phyloP scores from a whole-genome alignment of 2,329 filamentous ascomycete species.

The Exophiala calicioides region DNA sequence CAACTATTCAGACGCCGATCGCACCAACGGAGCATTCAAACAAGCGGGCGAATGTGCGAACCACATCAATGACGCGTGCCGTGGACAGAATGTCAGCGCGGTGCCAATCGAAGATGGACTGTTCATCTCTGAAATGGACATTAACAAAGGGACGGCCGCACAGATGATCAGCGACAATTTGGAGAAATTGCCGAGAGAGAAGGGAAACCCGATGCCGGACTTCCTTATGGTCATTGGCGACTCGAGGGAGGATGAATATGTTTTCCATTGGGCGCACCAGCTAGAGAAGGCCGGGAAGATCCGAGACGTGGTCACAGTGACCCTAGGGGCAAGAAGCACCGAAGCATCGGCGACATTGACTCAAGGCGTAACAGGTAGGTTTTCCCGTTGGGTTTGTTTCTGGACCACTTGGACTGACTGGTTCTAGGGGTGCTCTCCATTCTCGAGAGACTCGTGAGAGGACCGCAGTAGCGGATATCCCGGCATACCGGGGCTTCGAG shows the following conservation, averaged over 20 bases:
- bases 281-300: constrained; percentile 62
- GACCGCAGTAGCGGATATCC: not conserved
- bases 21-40: constrained; percentile 71
- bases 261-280: constrained; percentile 91
- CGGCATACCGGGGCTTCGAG: not conserved
- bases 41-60: constrained; percentile 88
- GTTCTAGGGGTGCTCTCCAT: constrained; percentile 22
- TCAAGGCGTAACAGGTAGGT: constrained; percentile 81
- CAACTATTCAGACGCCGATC: constrained; percentile 81
- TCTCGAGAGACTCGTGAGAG: constrained; percentile 22
- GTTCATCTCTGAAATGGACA: constrained; percentile 80
- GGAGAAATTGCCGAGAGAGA: constrained; percentile 55
- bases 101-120: constrained; percentile 78
- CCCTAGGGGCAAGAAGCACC: constrained; percentile 82
- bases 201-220: constrained; percentile 57
- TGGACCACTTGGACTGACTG: constrained; percentile 3
- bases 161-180: constrained; percentile 65
- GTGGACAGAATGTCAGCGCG: constrained; percentile 79
- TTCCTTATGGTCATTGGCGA: constrained; percentile 90
- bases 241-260: constrained; percentile 87
- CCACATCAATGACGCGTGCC: constrained; percentile 92
- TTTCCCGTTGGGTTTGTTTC: not conserved
- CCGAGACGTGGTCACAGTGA: constrained; percentile 77
- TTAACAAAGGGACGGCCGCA: constrained; percentile 84
- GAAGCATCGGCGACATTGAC: constrained; percentile 82